A percentile compares a stretch with the other conserved stretches of the same genome.
Conservation (phyloP, 495 filamentous ascomycete species). For the Neurospora sp. region DNA sequence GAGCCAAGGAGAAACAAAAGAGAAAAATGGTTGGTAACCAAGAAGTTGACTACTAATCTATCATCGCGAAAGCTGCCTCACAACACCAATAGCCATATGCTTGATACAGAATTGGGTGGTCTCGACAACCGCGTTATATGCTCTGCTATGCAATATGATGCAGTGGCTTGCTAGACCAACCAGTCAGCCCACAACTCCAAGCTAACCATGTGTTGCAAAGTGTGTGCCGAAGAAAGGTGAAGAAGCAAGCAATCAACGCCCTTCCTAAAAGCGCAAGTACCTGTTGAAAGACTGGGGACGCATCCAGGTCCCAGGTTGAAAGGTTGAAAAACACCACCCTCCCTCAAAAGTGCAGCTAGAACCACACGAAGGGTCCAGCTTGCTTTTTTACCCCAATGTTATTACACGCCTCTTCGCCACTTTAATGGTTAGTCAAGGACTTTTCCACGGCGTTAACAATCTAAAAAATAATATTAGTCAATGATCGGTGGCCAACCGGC, state of each 20-base stretch:
- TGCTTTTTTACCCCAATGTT: background rate
- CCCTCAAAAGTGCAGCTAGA: background rate
- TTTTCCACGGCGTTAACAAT: slow-evolving; percentile 5
- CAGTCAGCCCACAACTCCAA: background rate
- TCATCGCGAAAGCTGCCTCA: background rate
- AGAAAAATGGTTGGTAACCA: background rate
- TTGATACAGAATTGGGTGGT: background rate
- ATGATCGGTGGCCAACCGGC: background rate
- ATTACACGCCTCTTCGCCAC: background rate
- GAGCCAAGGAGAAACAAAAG: background rate
- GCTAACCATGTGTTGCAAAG: background rate
- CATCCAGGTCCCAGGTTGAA: background rate
- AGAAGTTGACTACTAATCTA: background rate
- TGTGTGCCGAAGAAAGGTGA: background rate
- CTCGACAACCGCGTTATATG: background rate
- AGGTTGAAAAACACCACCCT: background rate
- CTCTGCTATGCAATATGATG: background rate
- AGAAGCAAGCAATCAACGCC: background rate
- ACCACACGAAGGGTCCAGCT: background rate
- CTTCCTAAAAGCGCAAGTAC: background rate
- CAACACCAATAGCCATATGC: background rate
- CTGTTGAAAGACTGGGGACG: background rate
- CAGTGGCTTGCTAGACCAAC: background rate
- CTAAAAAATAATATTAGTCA: background rate
- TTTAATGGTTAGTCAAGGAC: background rate